A percentile compares a stretch with the other conserved stretches of the same genome.
phyloP scores from a whole-genome alignment of 2,329 filamentous ascomycete genomes.

The Lachnellula occidentalis region DNA sequence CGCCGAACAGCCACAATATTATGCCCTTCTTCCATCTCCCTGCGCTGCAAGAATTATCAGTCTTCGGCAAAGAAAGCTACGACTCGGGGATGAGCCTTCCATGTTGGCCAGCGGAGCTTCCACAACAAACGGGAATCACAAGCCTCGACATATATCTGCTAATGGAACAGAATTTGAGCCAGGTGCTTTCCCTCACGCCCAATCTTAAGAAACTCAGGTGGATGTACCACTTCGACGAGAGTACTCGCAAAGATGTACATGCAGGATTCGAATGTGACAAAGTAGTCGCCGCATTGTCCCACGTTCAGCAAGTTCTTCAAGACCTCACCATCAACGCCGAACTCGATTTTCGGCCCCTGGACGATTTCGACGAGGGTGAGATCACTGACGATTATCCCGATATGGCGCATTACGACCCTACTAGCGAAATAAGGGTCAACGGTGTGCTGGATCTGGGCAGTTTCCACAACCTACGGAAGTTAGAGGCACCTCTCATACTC shows the following conservation, averaged over 20 bases:
- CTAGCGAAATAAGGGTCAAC: no score
- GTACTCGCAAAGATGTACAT: background rate
- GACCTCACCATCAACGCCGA: background rate
- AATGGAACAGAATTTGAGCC: background rate
- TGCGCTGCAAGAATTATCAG: background rate
- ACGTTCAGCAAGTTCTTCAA: background rate
- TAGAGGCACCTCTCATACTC: background rate
- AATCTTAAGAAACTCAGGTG: background rate
- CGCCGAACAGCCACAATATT: background rate
- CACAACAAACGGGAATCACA: background rate
- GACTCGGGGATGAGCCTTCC: background rate
- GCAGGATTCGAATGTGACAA: background rate
- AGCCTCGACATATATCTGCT: background rate
- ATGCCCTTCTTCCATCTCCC: background rate
- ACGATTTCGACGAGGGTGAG: background rate
- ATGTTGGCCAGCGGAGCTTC: background rate
- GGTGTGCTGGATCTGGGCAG: background rate
- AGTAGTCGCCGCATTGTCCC: background rate
- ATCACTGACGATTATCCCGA: background rate
- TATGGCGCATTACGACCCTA: no score
- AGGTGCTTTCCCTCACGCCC: background rate
- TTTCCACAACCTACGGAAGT: background rate
- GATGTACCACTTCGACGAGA: background rate
- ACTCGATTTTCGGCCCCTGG: no score
- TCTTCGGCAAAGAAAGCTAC: background rate